These are phyloP conservation scores for Aspergillus novoparasiticus DNA, from an alignment of 2,329 filamentous ascomycete genomes.

Conservation along the genomic window DNA sequence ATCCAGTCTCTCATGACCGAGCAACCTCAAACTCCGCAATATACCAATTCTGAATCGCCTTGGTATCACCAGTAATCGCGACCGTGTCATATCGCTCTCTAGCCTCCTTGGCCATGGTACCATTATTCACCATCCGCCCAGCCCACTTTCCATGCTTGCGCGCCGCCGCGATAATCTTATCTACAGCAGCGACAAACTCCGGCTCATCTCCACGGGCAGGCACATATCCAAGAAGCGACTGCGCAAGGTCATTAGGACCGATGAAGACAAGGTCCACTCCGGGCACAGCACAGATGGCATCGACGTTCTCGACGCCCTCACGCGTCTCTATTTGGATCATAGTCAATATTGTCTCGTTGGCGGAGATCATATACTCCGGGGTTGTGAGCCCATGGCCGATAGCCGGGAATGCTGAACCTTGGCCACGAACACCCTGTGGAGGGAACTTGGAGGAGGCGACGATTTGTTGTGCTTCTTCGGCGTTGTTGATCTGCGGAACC, in stretches of 20 bases:
- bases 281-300: constrained; percentile 41
- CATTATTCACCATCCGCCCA: constrained; percentile 55
- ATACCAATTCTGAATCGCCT: constrained; percentile 56
- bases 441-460: constrained; percentile 38
- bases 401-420: constrained; percentile 31
- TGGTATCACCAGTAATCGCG: constrained; percentile 50
- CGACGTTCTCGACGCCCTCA: constrained; percentile 43
- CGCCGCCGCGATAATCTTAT: constrained; percentile 59
- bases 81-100: constrained; percentile 47
- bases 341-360: constrained; percentile 37
- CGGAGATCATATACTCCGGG: constrained; percentile 36
- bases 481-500: constrained; percentile 48
- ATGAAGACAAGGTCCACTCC: constrained; percentile 44
- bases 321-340: constrained; percentile 45
- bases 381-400: constrained; percentile 37
- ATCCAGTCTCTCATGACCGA: neutral
- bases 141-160: constrained; percentile 66
- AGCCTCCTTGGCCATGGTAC: constrained; percentile 44
- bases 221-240: constrained; percentile 61
- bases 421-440: constrained; percentile 31
- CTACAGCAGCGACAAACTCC: constrained; percentile 62
- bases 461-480: constrained; percentile 45
- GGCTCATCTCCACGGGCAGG: constrained; percentile 57
- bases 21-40: constrained; percentile 33
- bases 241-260: constrained; percentile 38